These are phyloP conservation scores for Quercus robur DNA, from an alignment of 306 rosid species.

Conservation along the genomic window DNA sequence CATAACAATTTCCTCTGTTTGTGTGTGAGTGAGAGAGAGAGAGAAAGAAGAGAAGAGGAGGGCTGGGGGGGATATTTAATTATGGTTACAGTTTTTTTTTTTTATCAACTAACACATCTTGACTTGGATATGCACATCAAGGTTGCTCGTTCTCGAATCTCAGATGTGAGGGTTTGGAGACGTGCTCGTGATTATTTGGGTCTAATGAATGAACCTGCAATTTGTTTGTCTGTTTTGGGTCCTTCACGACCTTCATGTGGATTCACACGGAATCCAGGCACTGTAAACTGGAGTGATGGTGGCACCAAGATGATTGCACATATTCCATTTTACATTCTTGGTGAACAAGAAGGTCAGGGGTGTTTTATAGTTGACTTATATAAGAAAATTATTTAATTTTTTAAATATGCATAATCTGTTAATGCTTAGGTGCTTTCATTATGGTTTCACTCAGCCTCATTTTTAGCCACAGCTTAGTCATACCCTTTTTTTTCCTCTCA, in stretches of 20 bases:
- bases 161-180: constrained; percentile 80
- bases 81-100: neutral
- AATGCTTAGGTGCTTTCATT: neutral
- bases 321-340: constrained; percentile 85
- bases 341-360: constrained; percentile 70
- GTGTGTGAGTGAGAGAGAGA: too few species aligned
- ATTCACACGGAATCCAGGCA: constrained; percentile 58
- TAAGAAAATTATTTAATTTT: neutral
- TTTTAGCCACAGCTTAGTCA: too few species aligned
- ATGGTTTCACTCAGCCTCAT: too few species aligned
- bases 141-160: constrained; percentile 91
- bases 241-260: constrained; percentile 68
- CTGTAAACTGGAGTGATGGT: constrained; percentile 83
- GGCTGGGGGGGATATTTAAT: neutral
- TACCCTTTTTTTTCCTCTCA: too few species aligned
- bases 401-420: neutral
- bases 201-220: constrained; percentile 82
- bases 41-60: too few species aligned
- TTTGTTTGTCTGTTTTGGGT: constrained; percentile 83
- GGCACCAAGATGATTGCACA: constrained; percentile 82
- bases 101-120: neutral
- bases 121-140: constrained; percentile 26
- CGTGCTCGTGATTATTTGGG: constrained; percentile 93
- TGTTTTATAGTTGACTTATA: neutral
- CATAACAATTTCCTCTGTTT: too few species aligned